Base-by-base conservation (phyloP, 495 filamentous ascomycete genomes). In the Hypoxylon crocopeplum region DNA sequence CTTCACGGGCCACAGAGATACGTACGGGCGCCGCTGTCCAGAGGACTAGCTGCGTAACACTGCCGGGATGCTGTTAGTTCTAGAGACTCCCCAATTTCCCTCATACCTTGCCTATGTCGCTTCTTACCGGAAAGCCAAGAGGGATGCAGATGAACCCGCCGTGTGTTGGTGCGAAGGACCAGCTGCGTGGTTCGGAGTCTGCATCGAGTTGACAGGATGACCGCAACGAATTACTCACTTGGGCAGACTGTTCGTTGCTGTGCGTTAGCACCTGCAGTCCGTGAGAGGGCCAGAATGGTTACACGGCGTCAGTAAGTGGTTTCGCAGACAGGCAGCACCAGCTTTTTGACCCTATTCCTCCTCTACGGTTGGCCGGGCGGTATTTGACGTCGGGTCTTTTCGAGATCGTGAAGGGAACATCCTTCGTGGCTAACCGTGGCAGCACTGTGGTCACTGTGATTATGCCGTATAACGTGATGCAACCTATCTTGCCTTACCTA, bases 1-100 rank as follows among this genome's bases (percentile, higher is more conserved):
- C 13, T 42, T 13, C 41, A 54, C 16, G 13, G 17, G 16, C n/a
- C 48, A 48, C 48, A 59, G 33, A 53, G 40, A 59, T 53, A 53
- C 49, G 42, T 61, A 44, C 45, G 50, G 49, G 30, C 33, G 17
- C 27, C 29, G 27, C 10, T 13, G 20, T n/a, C n/a, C n/a, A n/a
- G n/a, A n/a, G n/a, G n/a, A n/a, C n/a, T n/a, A n/a, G n/a, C 22
- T 30, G 50, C 33, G 44, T 32, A 34, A 54, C 56, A 12, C 15
- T 2, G 13, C 48, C 21, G 13, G 41, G 34, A 13, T 24, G 29
- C 15, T n/a, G 10, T 19, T 24, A 7, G 30, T 8, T 17, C 11
- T 20, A 15, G 32, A 5, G 10, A 11, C 40, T n/a, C 32, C 17
- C 8, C 41, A 46, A 55, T 55, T 46, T 52, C 48, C 19, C 37